Percentiles rank a stretch among this genome's conserved stretches.
Evolutionary conservation across 2,329 filamentous ascomycete species (phyloP).

Genomic region (Neonectria punicea): DNA sequence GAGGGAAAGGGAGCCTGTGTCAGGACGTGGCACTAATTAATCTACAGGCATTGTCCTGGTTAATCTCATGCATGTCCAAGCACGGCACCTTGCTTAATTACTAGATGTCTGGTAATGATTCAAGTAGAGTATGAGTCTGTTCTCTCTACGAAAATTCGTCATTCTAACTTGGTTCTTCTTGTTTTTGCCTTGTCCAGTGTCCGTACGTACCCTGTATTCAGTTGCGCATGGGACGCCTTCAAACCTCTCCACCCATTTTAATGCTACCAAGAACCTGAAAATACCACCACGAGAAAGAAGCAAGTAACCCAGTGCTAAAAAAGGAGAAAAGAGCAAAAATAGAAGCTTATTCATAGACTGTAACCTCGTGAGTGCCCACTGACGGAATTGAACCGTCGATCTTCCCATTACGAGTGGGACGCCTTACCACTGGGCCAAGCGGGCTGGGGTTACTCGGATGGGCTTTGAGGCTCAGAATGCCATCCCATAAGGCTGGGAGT

Average conservation of each 20-base stretch:
- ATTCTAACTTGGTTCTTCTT: too few species aligned
- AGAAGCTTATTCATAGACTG: too few species aligned
- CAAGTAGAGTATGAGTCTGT: background rate
- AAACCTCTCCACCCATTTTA: background rate
- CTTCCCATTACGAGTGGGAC: conserved; percentile 44
- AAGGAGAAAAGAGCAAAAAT: background rate
- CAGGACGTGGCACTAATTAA: background rate
- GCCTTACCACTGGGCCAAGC: conserved; percentile 43
- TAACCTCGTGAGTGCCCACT: conserved; percentile 25
- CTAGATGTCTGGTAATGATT: background rate
- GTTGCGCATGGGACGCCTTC: too few species aligned
- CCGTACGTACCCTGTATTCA: background rate
- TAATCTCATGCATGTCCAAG: background rate
- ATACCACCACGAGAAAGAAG: background rate
- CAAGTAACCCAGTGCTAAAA: background rate
- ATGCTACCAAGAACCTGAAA: background rate
- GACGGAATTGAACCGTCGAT: conserved; percentile 41
- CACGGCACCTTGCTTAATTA: background rate
- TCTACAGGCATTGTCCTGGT: background rate
- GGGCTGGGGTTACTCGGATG: conserved; percentile 29
- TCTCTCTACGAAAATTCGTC: background rate
- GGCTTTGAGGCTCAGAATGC: background rate
- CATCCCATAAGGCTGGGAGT: conserved; percentile 9
- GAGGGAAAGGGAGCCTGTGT: background rate
- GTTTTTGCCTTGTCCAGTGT: too few species aligned